Evolutionary conservation across 73 alveolate genomes (phyloP), one percentile per base, ranked within the genome.

Genomic region (Durusdinium trenchii): DNA sequence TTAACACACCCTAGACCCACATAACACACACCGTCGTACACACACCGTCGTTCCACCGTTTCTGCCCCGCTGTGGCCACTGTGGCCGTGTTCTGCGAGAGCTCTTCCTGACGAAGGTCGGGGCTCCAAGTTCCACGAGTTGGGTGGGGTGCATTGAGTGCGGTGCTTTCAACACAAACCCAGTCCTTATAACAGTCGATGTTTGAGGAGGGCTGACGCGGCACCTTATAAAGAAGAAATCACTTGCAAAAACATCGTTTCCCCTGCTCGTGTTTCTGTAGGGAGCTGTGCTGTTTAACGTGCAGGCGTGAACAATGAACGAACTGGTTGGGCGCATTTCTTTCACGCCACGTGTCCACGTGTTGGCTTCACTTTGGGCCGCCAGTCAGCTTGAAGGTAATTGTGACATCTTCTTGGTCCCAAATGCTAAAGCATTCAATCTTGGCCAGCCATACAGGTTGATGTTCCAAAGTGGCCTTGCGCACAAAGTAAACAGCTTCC

Each of bases 111-210:
- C 73, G 30, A 5, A 60, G 73, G 73, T 60, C 73, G 73, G 73
- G 73, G 73, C 30, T 60, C 73, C 73, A 60, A 60, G 73, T 60
- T 60, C n/a, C n/a, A n/a, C n/a, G n/a, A n/a, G n/a, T n/a, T n/a
- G n/a, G n/a, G n/a, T n/a, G n/a, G n/a, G n/a, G n/a, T n/a, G n/a
- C n/a, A n/a, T n/a, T n/a, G n/a, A n/a, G n/a, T n/a, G n/a, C n/a
- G n/a, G n/a, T n/a, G n/a, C n/a, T n/a, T n/a, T n/a, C n/a, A n/a
- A n/a, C n/a, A n/a, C n/a, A n/a, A n/a, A n/a, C n/a, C n/a, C n/a
- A n/a, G n/a, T n/a, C n/a, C n/a, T n/a, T n/a, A n/a, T n/a, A n/a
- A n/a, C n/a, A n/a, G n/a, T n/a, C n/a, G n/a, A n/a, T n/a, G n/a
- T n/a, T n/a, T 60, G 73, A 23, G 73, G 30, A 23, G 3, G 18